These are phyloP conservation scores for Solanum hybrid DNA, from an alignment of 305 asterid species.

Conservation along the genomic window DNA sequence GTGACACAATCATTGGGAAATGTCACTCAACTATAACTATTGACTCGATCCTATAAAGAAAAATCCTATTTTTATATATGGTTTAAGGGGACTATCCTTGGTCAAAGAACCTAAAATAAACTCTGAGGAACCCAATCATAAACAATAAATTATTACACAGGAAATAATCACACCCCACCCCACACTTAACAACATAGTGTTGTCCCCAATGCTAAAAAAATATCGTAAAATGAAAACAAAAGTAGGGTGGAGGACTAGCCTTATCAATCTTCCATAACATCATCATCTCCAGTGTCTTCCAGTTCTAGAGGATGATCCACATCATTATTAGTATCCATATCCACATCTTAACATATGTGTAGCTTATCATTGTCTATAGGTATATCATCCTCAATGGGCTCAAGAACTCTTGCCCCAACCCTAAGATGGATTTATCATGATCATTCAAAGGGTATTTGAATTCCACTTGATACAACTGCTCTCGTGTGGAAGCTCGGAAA, in stretches of 20 bases:
- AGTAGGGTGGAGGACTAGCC: background rate
- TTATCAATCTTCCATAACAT: background rate
- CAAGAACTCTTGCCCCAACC: background rate
- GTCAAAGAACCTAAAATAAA: background rate
- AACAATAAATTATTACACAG: background rate
- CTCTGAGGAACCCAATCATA: background rate
- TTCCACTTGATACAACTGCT: no score
- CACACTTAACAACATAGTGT: background rate
- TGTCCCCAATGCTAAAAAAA: background rate
- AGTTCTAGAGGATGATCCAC: background rate
- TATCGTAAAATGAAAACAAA: no score
- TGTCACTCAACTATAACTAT: background rate
- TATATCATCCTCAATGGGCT: background rate
- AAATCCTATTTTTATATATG: no score
- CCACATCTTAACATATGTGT: background rate
- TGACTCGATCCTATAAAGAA: background rate
- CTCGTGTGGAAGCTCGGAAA: background rate
- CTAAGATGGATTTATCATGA: background rate
- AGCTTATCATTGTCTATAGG: background rate
- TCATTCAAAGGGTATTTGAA: background rate
- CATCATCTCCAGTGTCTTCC: background rate
- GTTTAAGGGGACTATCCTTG: background rate
- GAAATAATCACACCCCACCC: background rate
- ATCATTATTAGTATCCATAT: background rate
- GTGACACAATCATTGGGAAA: background rate